phyloP scores from a whole-genome alignment of 352 stramenopile species.

The Phytophthora capsici region DNA sequence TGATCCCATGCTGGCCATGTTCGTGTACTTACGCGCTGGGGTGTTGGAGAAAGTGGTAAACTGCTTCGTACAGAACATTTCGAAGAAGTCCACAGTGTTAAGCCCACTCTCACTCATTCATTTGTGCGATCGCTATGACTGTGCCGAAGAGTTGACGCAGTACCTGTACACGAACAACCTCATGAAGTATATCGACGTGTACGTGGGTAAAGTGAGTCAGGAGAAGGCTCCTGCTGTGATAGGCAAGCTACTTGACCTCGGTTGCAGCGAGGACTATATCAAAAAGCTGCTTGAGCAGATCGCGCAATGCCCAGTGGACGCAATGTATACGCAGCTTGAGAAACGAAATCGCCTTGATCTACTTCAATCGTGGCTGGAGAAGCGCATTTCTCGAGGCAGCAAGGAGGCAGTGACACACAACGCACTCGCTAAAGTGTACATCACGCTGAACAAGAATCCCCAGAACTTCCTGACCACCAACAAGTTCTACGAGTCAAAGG shows the following conservation, averaged over 20 bases:
- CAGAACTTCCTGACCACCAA: conserved; percentile 99
- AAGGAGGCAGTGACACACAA: conserved; percentile 99
- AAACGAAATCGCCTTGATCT: conserved; percentile 99
- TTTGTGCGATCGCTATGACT: conserved; percentile 99
- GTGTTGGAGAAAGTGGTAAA: conserved; percentile 99
- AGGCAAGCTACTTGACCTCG: conserved; percentile 98
- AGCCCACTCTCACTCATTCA: conserved; percentile 99
- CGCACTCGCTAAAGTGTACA: conserved; percentile 99
- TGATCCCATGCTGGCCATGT: conserved; percentile 98
- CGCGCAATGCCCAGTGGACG: conserved; percentile 94
- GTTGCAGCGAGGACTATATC: conserved; percentile 99
- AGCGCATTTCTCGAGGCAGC: conserved; percentile 98
- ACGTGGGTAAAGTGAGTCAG: conserved; percentile 97
- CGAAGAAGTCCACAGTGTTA: conserved; percentile 99
- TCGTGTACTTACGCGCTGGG: conserved; percentile 97
- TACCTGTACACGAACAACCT: conserved; percentile 99
- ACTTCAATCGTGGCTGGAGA: conserved; percentile 99
- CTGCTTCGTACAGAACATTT: conserved; percentile 98
- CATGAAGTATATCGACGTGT: conserved; percentile 99
- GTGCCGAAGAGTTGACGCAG: conserved; percentile 99
- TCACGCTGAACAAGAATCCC: conserved; percentile 99
- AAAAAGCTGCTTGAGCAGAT: conserved; percentile 99
- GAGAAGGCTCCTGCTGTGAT: conserved; percentile 99
- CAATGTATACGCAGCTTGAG: conserved; percentile 99
- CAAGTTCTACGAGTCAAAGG: conserved; percentile 99